Percentiles rank a stretch among this genome's conserved stretches.
phyloP scores from a whole-genome alignment of 2,329 filamentous ascomycete species.

The Fusarium austroafricanum region DNA sequence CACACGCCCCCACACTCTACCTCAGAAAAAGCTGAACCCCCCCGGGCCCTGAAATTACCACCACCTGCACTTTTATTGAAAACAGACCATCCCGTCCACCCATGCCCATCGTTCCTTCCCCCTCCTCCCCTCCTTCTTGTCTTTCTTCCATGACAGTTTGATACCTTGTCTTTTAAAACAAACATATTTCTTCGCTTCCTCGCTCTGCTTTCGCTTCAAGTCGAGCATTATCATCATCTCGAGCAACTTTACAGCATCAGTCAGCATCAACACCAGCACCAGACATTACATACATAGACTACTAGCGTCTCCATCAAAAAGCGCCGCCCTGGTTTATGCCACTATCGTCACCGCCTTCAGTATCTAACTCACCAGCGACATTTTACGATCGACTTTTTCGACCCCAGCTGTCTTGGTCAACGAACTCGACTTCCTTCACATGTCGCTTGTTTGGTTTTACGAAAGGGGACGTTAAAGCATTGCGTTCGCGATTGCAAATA shows the following conservation, averaged over 20 bases:
- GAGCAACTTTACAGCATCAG: slow-evolving; percentile 8
- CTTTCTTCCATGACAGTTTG: slow-evolving; percentile 40
- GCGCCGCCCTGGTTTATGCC: slow-evolving; percentile 41
- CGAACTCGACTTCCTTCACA: slow-evolving; percentile 30
- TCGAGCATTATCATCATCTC: slow-evolving; percentile 23
- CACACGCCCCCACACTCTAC: slow-evolving; percentile 20
- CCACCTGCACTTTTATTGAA: slow-evolving; percentile 46
- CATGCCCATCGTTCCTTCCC: slow-evolving; percentile 38
- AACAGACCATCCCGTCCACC: slow-evolving; percentile 48
- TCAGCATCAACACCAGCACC: background rate
- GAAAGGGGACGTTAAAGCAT: slow-evolving; percentile 43
- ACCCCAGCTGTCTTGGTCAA: slow-evolving; percentile 21
- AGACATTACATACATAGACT: background rate
- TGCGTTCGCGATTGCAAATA: slow-evolving; percentile 36
- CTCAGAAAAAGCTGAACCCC: slow-evolving; percentile 29
- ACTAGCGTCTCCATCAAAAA: slow-evolving; percentile 31
- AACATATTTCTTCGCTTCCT: slow-evolving; percentile 32
- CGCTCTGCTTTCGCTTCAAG: slow-evolving; percentile 25
- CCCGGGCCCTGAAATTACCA: slow-evolving; percentile 44
- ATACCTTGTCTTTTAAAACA: slow-evolving; percentile 35
- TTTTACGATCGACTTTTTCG: slow-evolving; percentile 30
- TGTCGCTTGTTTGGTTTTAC: slow-evolving; percentile 40
- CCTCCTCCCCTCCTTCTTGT: slow-evolving; percentile 46
- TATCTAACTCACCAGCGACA: slow-evolving; percentile 33
- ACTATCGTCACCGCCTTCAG: slow-evolving; percentile 44